A percentile compares a stretch with the other conserved stretches of the same genome.
Conservation (phyloP, 2,329 filamentous ascomycete genomes). For the Fusarium setosum region DNA sequence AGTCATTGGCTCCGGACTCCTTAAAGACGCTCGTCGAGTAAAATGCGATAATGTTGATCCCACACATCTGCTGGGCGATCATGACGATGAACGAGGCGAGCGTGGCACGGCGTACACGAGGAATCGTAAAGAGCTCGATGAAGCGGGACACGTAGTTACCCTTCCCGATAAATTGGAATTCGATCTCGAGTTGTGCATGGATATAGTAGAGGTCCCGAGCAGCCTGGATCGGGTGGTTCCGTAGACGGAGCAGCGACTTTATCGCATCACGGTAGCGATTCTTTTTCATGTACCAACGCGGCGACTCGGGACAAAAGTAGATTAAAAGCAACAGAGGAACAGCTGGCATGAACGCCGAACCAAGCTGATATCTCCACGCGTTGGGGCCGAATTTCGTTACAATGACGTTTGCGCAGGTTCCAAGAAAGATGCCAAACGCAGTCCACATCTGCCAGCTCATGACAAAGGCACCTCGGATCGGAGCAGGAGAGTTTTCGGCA, state of each 20-base stretch:
- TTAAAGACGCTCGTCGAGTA: conserved; percentile 75
- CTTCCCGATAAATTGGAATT: conserved; percentile 60
- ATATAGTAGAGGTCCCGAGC: conserved; percentile 73
- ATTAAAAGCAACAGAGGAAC: conserved; percentile 68
- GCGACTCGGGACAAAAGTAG: conserved; percentile 74
- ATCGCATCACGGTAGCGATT: conserved; percentile 70
- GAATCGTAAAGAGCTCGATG: conserved; percentile 74
- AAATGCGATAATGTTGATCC: conserved; percentile 80
- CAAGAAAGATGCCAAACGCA: conserved; percentile 70
- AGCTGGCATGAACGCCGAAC: conserved; percentile 71
- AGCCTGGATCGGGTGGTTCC: conserved; percentile 67
- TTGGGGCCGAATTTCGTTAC: conserved; percentile 46
- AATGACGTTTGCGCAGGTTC: conserved; percentile 70
- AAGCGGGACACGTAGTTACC: conserved; percentile 72
- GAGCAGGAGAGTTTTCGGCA: conserved; percentile 77
- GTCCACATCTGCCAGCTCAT: conserved; percentile 85
- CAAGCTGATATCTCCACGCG: conserved; percentile 73
- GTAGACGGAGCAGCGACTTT: conserved; percentile 62
- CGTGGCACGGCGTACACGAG: conserved; percentile 77
- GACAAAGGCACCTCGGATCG: conserved; percentile 79
- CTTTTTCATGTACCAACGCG: conserved; percentile 76
- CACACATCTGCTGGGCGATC: conserved; percentile 80
- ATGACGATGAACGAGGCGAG: conserved; percentile 83
- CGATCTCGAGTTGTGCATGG: conserved; percentile 72
- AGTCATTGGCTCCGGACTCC: conserved; percentile 65